Conservation (phyloP, 768 basidiomycete species). For the Trametes coccinea region DNA sequence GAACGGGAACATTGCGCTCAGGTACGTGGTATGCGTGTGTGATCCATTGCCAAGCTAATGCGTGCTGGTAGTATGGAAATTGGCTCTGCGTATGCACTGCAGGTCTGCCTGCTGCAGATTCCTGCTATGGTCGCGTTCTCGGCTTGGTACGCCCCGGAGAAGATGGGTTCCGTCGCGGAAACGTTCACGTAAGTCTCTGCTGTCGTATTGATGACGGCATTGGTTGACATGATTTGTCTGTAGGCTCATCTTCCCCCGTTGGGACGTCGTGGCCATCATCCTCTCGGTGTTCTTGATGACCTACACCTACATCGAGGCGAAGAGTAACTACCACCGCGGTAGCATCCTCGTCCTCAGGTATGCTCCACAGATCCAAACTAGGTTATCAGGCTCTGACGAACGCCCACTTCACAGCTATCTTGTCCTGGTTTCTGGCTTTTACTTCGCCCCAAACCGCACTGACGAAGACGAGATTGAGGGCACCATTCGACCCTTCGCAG, state of each 20-base stretch:
- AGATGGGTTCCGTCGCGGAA: conserved; percentile 83
- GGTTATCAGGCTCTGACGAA: too few relatives aligned
- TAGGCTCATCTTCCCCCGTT: conserved; percentile 96
- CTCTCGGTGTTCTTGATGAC: conserved; percentile 97
- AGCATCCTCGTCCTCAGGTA: conserved; percentile 93
- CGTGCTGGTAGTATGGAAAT: conserved; percentile 84
- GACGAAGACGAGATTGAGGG: conserved; percentile 27
- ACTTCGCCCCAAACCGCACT: conserved; percentile 64
- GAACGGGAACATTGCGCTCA: conserved; percentile 94
- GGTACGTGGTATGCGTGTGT: conserved; percentile 46
- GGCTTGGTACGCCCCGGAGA: conserved; percentile 86
- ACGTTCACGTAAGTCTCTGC: conserved; percentile 82
- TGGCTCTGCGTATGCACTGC: conserved; percentile 96
- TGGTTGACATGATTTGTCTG: neutral
- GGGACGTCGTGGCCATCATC: conserved; percentile 95
- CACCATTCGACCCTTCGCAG: conserved; percentile 4
- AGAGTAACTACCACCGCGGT: conserved; percentile 96
- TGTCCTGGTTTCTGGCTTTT: conserved; percentile 90
- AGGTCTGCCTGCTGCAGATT: conserved; percentile 96
- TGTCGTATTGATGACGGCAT: neutral
- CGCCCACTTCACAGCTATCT: conserved; percentile 63
- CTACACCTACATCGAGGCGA: conserved; percentile 99
- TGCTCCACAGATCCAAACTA: neutral
- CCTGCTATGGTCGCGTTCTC: conserved; percentile 99
- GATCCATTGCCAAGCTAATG: neutral